These are phyloP conservation scores for Wallacemonas collosoma DNA, from an alignment of 208 protist species.

Conservation along the genomic window DNA sequence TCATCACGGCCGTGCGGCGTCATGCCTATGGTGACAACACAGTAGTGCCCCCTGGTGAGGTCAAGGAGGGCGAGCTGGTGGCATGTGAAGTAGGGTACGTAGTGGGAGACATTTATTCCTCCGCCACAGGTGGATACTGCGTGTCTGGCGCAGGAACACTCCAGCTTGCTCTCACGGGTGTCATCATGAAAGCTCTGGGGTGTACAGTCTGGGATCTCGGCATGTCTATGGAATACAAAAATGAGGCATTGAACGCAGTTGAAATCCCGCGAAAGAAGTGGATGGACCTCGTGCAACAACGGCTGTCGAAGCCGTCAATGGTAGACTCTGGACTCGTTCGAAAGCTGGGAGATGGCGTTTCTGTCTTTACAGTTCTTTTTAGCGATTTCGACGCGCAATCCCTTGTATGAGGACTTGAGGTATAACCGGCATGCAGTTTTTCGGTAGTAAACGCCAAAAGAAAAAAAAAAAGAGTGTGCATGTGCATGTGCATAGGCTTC, in stretches of 20 bases:
- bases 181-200: slow-evolving; percentile 47
- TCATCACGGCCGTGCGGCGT: slow-evolving; percentile 67
- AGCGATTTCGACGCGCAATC: background rate
- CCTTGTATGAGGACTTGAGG: no score
- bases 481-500: no score
- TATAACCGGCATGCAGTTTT: no score
- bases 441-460: no score
- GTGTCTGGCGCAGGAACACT: slow-evolving; percentile 68
- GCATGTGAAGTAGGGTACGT: slow-evolving; percentile 78
- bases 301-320: slow-evolving; percentile 15
- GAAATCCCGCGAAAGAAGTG: slow-evolving; percentile 48
- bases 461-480: no score
- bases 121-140: slow-evolving; percentile 77
- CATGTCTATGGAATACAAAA: slow-evolving; percentile 86
- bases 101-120: slow-evolving; percentile 87
- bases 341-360: slow-evolving; percentile 19
- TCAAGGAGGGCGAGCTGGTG: slow-evolving; percentile 69
- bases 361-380: slow-evolving; percentile 24
- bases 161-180: slow-evolving; percentile 63
- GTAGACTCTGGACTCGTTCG: slow-evolving; percentile 25
- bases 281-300: slow-evolving; percentile 37
- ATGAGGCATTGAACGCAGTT: slow-evolving; percentile 32
- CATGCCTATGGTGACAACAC: slow-evolving; percentile 32
- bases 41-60: background rate
- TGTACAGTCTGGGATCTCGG: slow-evolving; percentile 89